Evolutionary conservation across 176 grass and related monocot genomes (phyloP).

Genomic region (Oryza glumipatula): DNA sequence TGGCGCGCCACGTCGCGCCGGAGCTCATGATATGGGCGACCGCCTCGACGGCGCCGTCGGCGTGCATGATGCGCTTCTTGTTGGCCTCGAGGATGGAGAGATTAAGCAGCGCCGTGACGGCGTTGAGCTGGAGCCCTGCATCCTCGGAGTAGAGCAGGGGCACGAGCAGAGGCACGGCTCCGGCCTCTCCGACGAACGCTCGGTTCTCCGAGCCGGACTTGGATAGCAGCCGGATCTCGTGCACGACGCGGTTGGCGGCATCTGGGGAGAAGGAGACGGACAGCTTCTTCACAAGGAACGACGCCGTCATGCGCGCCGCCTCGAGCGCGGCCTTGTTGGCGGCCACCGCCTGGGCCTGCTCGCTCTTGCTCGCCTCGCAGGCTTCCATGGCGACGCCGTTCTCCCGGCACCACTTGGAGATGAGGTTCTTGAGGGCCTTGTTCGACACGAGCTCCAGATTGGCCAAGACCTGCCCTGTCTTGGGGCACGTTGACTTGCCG

Average conservation of each 20-base stretch:
- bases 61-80: conserved; percentile 97
- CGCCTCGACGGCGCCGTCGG: conserved; percentile 68
- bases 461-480: conserved; percentile 71
- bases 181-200: conserved; percentile 85
- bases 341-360: conserved; percentile 39
- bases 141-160: conserved; percentile 76
- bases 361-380: conserved; percentile 50
- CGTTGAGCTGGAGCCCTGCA: conserved; percentile 77
- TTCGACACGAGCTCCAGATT: conserved; percentile 75
- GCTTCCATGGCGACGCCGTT: conserved; percentile 63
- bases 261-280: conserved; percentile 50
- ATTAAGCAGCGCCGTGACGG: conserved; percentile 87
- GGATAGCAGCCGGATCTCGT: conserved; percentile 82
- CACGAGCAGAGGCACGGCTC: conserved; percentile 73
- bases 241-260: conserved; percentile 77
- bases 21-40: conserved; percentile 59
- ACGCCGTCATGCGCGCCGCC: conserved; percentile 91
- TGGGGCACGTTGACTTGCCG: conserved; percentile 85
- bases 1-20: conserved; percentile 76
- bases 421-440: conserved; percentile 84
- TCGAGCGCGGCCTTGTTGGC: conserved; percentile 85
- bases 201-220: conserved; percentile 75
- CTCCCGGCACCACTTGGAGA: conserved; percentile 88
- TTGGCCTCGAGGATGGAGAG: conserved; percentile 91
- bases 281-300: conserved; percentile 81